Evolutionary conservation across 768 basidiomycete species (phyloP).

Genomic region (Tricholoma hemisulphureum): DNA sequence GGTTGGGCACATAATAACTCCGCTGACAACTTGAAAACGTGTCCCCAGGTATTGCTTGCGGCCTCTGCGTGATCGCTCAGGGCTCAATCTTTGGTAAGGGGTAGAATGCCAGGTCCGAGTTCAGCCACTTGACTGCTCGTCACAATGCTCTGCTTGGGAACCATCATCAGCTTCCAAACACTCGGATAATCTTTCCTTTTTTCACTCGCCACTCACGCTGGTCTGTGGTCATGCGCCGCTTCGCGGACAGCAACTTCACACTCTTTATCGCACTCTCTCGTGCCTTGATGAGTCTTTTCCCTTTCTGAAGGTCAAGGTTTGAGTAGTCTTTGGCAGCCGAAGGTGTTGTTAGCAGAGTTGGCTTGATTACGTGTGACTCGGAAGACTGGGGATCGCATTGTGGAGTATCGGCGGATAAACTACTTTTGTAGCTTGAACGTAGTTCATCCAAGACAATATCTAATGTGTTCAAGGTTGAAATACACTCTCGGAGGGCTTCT

Average conservation of each 20-base stretch:
- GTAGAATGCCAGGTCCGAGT: too few relatives aligned
- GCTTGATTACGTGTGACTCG: constrained; percentile 1
- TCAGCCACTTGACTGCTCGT: background rate
- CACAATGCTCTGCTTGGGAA: background rate
- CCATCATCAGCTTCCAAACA: background rate
- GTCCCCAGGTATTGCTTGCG: too few relatives aligned
- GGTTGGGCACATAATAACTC: background rate
- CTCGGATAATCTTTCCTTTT: background rate
- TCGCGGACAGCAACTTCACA: constrained; percentile 56
- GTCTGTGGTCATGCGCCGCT: constrained; percentile 17
- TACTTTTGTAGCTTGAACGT: constrained; percentile 42
- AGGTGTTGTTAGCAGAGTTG: constrained; percentile 20
- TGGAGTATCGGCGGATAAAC: background rate
- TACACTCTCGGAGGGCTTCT: constrained; percentile 66
- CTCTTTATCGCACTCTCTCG: constrained; percentile 66
- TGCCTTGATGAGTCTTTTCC: constrained; percentile 63
- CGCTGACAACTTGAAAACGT: too few relatives aligned
- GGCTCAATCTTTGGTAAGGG: background rate
- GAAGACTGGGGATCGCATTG: background rate
- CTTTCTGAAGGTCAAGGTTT: constrained; percentile 58
- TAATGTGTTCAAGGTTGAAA: constrained; percentile 54
- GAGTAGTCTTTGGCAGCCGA: constrained; percentile 46
- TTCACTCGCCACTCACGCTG: background rate
- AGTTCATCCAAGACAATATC: constrained; percentile 61
- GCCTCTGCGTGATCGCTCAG: too few relatives aligned